Base-by-base conservation (phyloP, 106 monocot genomes). In the Dendrobium catenatum region DNA sequence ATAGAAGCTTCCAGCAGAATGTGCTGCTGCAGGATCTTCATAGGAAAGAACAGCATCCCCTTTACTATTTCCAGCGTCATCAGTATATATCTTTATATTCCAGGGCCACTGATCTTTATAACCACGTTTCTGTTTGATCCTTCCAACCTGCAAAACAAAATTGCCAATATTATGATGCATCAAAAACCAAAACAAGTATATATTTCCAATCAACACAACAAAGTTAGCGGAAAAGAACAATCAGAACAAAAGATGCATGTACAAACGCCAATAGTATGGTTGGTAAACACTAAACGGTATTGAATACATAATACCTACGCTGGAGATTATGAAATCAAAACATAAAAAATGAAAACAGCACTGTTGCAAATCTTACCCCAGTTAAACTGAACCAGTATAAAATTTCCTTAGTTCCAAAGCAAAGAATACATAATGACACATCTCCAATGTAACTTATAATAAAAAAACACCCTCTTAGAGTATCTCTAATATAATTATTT, bases 101-200 rank as follows among this genome's bases (percentile, higher is more conserved):
- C 88, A 98, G 18, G 98, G 98, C 98, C 98, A 98, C 42, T 98
- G 98, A 75, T 98, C 98, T 84, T 95, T 98, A 85, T 93, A 98
- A n/a, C 98, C 98, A 72, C 93, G 89, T 87, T 98, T 98, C 73
- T 93, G 93, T 79, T 98, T 98, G 74, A 98, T 98, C 81, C 90
- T 91, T 72, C 93, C 98, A 88, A 98, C 98, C 98, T 98, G 83
- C 26, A 83, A 70, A 80, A 54, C 16, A 42, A 70, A 70, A 70
- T 31, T 2, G 13, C 37, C 8, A 11, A 29, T 70, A 13, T 70
- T 15, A 70, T 70, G 67, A 67, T 67, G 6, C 67, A 26, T 24
- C 9, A 67, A 67, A 58, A 67, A 67, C 24, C 22, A 67, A 67
- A 67, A 41, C n/a, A 26, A 68, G n/a, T 27, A 73, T 1, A 73